phyloP scores from a whole-genome alignment of 1,284 basidiomycete genomes.

The Paramarasmius palmivorus region DNA sequence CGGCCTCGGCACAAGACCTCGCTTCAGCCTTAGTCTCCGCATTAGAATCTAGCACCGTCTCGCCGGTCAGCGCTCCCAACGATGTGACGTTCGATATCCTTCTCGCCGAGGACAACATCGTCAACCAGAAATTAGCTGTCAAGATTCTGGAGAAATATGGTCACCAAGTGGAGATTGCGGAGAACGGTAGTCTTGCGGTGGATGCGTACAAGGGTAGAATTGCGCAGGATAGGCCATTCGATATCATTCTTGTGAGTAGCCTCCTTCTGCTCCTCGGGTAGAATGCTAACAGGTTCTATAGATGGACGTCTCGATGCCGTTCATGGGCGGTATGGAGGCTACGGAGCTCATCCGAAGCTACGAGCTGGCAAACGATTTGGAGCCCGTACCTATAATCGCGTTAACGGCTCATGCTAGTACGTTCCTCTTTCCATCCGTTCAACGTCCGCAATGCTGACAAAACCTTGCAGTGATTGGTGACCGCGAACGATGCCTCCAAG shows the following conservation, averaged over 20 bases:
- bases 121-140: slow-evolving; percentile 96
- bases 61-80: slow-evolving; percentile 76
- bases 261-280: not conserved
- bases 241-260: slow-evolving; percentile 78
- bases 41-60: slow-evolving; percentile 89
- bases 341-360: slow-evolving; percentile 81
- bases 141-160: slow-evolving; percentile 98
- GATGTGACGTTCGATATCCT: slow-evolving; percentile 91
- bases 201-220: slow-evolving; percentile 85
- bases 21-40: slow-evolving; percentile 93
- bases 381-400: slow-evolving; percentile 91
- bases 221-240: slow-evolving; percentile 73
- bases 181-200: slow-evolving; percentile 92
- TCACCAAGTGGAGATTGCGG: slow-evolving; percentile 95
- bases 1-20: slow-evolving; percentile 87
- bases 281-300: slow-evolving; percentile 30
- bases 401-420: slow-evolving; percentile 89
- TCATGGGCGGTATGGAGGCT: slow-evolving; percentile 94
- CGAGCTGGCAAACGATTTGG: slow-evolving; percentile 74
- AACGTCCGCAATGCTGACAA: slow-evolving; percentile 5
- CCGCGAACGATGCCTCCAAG: slow-evolving; percentile 88
- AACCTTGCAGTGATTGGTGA: slow-evolving; percentile 85
- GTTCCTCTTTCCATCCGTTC: slow-evolving; percentile 29
- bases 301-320: slow-evolving; percentile 99
- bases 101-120: slow-evolving; percentile 97